Evolutionary conservation across 2,329 filamentous ascomycete species (phyloP), one percentile per base, ranked within the genome.

Genomic region (Phialophora chinensis): DNA sequence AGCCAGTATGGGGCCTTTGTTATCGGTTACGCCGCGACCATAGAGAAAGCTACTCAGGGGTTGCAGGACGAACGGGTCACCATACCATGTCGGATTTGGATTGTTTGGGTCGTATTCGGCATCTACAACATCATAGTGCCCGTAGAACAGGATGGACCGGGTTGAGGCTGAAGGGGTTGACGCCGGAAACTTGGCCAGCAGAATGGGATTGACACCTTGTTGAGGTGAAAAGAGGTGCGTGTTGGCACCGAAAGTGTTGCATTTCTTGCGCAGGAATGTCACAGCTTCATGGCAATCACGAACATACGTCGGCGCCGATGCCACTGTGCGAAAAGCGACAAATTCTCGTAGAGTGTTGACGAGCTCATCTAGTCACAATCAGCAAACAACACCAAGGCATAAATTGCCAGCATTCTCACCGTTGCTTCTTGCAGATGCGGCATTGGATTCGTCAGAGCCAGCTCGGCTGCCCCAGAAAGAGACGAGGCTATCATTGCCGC

Each of bases 81-180:
- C 88, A 47, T 87, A 85, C 95, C 95, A 99, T 44, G 90, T 89
- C 31, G 63, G 61, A 42, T 61, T 60, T 8, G 44, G 42, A 35
- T 57, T 67, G 29, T 33, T 55, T 12, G 65, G 23, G 27, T 68
- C 70, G 29, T 56, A 59, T 71, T 97, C 92, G 0, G 95, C 95
- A 0, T 93, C 87, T 3, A 99, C 95, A 2, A 99, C 93, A 75
- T 99, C 95, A 81, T 99, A 99, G 77, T 99, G 95, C 0, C 96
- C 95, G 75, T 99, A 99, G 77, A 99, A 99, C 0, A 99, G 81
- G 8, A 98, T 91, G 33, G 92, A 93, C 79, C 95, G 97, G 3
- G 90, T 69, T 23, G 67, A 62, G 49, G 58, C 47, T 17, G 66
- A 58, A 17, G 62, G 56, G 17, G 62, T 61, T 17, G 70, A 73